A percentile compares a stretch with the other conserved stretches of the same genome.
Conservation (phyloP, 805 yeast genomes). For the Teunomyces pallodes region DNA sequence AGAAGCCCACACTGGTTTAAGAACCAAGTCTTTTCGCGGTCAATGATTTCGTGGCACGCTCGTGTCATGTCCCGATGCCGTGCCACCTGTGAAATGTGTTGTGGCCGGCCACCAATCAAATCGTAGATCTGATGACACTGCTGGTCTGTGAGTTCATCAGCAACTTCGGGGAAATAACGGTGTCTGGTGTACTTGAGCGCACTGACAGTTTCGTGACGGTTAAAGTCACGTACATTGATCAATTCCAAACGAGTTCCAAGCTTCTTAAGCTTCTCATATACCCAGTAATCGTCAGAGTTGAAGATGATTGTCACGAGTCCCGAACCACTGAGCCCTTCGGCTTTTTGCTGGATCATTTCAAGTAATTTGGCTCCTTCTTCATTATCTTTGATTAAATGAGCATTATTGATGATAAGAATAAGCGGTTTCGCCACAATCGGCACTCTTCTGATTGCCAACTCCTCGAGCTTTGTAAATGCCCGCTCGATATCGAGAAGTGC, state of each 20-base stretch:
- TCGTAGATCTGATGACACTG: conserved; percentile 57
- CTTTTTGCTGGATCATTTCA: conserved; percentile 79
- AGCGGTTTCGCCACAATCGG: conserved; percentile 50
- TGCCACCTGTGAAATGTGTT: conserved; percentile 71
- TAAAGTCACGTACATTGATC: conserved; percentile 63
- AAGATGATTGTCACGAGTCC: conserved; percentile 69
- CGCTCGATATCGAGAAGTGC: conserved; percentile 80
- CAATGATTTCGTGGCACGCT: conserved; percentile 70
- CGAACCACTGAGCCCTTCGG: conserved; percentile 72
- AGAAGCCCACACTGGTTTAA: conserved; percentile 77
- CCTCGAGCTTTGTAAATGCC: conserved; percentile 73
- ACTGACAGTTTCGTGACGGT: conserved; percentile 50
- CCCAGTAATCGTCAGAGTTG: conserved; percentile 85
- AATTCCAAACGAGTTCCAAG: conserved; percentile 75
- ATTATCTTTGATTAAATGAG: conserved; percentile 73
- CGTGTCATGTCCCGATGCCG: conserved; percentile 52
- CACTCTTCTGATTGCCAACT: conserved; percentile 57
- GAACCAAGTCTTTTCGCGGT: conserved; percentile 82
- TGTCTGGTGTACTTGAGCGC: conserved; percentile 54
- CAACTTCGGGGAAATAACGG: conserved; percentile 27
- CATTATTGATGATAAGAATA: conserved; percentile 66
- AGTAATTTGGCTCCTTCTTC: conserved; percentile 70
- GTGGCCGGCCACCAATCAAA: conserved; percentile 81
- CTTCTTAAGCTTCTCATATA: conserved; percentile 70
- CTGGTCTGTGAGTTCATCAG: conserved; percentile 23